Conservation (phyloP, 768 basidiomycete genomes). For the Psilocybe cubensis region DNA sequence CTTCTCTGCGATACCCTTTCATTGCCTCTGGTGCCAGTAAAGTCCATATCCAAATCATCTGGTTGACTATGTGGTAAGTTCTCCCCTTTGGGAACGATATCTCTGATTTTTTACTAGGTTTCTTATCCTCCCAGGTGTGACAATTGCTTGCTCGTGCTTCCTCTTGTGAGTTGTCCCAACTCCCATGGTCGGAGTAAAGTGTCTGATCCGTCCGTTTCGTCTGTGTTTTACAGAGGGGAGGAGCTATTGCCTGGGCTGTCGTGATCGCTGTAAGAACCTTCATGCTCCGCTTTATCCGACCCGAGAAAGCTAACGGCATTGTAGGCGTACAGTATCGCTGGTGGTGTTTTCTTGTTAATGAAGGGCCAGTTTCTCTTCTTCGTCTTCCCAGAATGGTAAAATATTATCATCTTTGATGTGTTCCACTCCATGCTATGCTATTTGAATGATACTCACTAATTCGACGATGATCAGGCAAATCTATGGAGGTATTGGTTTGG, state of each 20-base stretch:
- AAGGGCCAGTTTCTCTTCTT: slow-evolving; percentile 70
- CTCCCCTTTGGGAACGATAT: slow-evolving; percentile 8
- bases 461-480: slow-evolving; percentile 51
- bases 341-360: slow-evolving; percentile 64
- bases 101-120: background rate
- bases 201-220: slow-evolving; percentile 33
- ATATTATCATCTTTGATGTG: slow-evolving; percentile 4
- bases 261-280: slow-evolving; percentile 56
- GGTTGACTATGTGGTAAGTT: slow-evolving; percentile 29
- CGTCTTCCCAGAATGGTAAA: slow-evolving; percentile 65
- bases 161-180: slow-evolving; percentile 54
- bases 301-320: slow-evolving; percentile 3
- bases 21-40: background rate
- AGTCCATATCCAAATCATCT: slow-evolving; percentile 16
- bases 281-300: slow-evolving; percentile 10
- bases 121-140: slow-evolving; percentile 59
- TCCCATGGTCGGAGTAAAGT: slow-evolving; percentile 17
- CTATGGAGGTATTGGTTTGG: slow-evolving; percentile 68
- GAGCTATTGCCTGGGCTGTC: slow-evolving; percentile 73
- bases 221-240: slow-evolving; percentile 53
- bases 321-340: slow-evolving; percentile 68
- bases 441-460: background rate
- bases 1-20: slow-evolving; percentile 27
- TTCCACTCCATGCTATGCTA: background rate
- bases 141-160: slow-evolving; percentile 75